Conservation (phyloP, 192 early-diverging fungal species). For the Coemansia umbellata region DNA sequence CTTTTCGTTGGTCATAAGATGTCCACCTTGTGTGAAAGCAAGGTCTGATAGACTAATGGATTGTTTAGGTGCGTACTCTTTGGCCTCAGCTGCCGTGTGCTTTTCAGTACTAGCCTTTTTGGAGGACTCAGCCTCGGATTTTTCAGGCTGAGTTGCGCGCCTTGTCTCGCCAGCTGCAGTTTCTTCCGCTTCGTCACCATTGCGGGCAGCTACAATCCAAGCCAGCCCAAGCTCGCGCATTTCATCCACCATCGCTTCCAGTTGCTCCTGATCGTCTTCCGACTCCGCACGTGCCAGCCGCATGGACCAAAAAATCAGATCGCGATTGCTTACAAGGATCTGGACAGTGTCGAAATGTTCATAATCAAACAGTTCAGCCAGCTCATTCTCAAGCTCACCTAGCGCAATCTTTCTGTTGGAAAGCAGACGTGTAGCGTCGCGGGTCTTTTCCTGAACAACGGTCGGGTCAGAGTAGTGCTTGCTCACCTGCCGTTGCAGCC, state of each 20-base stretch:
- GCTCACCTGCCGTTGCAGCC: conserved; percentile 87
- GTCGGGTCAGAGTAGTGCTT: conserved; percentile 81
- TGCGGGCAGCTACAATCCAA: conserved; percentile 69
- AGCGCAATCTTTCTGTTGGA: conserved; percentile 56
- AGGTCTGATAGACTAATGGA: conserved; percentile 76
- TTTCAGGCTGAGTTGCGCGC: not conserved
- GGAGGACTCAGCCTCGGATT: not conserved
- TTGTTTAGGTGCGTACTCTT: conserved; percentile 18
- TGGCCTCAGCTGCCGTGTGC: not conserved
- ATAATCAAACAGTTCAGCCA: conserved; percentile 95
- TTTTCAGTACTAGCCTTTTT: not conserved
- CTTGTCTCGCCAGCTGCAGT: conserved; percentile 36
- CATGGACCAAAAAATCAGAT: conserved; percentile 89
- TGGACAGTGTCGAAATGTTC: conserved; percentile 96
- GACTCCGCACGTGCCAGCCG: conserved; percentile 71
- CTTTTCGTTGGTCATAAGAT: conserved; percentile 97
- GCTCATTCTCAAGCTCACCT: conserved; percentile 91
- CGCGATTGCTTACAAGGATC: conserved; percentile 80
- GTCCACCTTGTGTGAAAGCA: conserved; percentile 88
- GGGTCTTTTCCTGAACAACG: conserved; percentile 85
- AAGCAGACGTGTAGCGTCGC: conserved; percentile 69
- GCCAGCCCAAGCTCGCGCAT: conserved; percentile 66
- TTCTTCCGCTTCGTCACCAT: conserved; percentile 13
- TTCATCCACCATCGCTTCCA: conserved; percentile 55
- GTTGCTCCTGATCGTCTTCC: conserved; percentile 51